These are phyloP conservation scores for Henningerozyma blattae DNA, from an alignment of 805 yeast species.

Conservation along the genomic window DNA sequence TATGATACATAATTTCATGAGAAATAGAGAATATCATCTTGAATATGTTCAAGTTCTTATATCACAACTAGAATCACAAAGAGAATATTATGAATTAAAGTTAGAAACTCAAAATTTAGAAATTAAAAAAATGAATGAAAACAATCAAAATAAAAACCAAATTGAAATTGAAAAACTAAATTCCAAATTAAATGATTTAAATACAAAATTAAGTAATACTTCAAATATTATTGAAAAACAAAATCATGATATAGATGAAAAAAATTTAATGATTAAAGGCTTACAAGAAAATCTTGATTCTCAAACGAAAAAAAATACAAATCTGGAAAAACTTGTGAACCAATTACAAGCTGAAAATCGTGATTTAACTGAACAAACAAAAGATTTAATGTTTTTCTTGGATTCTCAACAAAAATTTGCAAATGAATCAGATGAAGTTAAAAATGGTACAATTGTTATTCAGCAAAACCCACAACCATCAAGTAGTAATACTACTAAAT, in stretches of 20 bases:
- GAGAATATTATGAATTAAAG: conserved; percentile 64
- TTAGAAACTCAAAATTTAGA: conserved; percentile 8
- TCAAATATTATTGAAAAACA: conserved; percentile 11
- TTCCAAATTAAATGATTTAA: conserved; percentile 8
- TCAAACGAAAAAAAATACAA: conserved; percentile 29
- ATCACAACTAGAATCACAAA: conserved; percentile 74
- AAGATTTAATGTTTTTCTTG: conserved; percentile 69
- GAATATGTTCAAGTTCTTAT: conserved; percentile 73
- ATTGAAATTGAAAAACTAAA: conserved; percentile 11
- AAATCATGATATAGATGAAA: conserved; percentile 10
- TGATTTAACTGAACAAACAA: conserved; percentile 51
- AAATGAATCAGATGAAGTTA: conserved; percentile 59
- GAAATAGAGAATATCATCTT: conserved; percentile 48
- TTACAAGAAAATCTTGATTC: conserved; percentile 35
- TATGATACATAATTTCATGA: conserved; percentile 16
- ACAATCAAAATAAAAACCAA: conserved; percentile 5
- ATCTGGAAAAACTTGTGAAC: conserved; percentile 22
- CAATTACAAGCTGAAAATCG: conserved; percentile 28
- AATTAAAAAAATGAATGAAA: conserved; percentile 6
- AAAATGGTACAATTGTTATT: conserved; percentile 54
- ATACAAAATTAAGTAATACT: conserved; percentile 7
- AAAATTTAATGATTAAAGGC: conserved; percentile 30
- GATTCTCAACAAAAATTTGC: conserved; percentile 64
- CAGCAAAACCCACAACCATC: conserved; percentile 5
- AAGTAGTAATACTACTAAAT: conserved; percentile 2